A percentile compares a stretch with the other conserved stretches of the same genome.
phyloP scores from a whole-genome alignment of 2,329 filamentous ascomycete genomes.

The Colletotrichum horii region DNA sequence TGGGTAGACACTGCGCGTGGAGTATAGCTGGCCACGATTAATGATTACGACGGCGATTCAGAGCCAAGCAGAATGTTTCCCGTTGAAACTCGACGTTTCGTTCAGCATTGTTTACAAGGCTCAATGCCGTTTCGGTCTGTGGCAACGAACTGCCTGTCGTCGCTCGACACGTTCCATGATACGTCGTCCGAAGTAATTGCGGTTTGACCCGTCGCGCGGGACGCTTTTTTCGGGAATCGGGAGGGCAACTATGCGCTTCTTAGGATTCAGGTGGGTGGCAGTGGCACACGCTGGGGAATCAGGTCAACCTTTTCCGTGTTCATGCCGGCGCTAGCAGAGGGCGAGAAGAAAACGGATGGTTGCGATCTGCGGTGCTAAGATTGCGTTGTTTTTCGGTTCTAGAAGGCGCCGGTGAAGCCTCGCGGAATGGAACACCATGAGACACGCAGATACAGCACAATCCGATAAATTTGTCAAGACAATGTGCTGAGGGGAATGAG shows the following conservation, averaged over 20 bases:
- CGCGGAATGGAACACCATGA: background rate
- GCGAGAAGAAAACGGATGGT: background rate
- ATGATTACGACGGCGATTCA: background rate
- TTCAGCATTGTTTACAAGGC: background rate
- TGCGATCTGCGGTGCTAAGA: background rate
- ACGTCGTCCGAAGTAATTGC: background rate
- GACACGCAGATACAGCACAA: background rate
- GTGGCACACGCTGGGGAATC: background rate
- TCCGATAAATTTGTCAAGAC: background rate
- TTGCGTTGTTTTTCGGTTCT: background rate
- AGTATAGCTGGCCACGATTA: background rate
- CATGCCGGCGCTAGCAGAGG: background rate
- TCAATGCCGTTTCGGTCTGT: background rate
- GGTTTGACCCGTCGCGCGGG: background rate
- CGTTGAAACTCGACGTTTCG: background rate
- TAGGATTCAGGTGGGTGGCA: background rate
- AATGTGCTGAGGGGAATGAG: background rate
- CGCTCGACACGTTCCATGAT: background rate
- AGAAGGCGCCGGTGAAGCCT: background rate
- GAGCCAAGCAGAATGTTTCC: background rate
- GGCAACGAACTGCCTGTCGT: background rate
- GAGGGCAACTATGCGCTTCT: background rate
- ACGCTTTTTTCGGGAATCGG: background rate
- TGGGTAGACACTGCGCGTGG: background rate
- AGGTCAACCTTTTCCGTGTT: background rate